phyloP scores from a whole-genome alignment of 2,329 filamentous ascomycete species.

The Gyromitra esculenta region DNA sequence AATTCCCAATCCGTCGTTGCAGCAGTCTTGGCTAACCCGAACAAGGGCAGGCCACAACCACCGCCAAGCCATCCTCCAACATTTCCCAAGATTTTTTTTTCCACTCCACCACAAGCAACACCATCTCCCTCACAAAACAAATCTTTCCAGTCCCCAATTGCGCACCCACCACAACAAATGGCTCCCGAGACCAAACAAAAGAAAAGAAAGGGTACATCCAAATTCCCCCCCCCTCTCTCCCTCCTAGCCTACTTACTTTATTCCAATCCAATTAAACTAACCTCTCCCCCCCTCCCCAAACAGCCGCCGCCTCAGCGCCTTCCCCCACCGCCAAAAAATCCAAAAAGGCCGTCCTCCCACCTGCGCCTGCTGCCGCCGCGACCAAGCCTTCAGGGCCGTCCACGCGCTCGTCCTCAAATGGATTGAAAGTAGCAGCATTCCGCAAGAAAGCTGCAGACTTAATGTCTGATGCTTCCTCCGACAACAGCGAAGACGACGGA shows the following conservation, averaged over 20 bases:
- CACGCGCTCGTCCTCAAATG: constrained; percentile 8
- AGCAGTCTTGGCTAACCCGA: background rate
- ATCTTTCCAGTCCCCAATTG: constrained; percentile 4
- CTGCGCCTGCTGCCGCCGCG: background rate
- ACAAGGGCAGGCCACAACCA: background rate
- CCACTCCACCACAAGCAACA: background rate
- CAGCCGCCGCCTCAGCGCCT: constrained; percentile 59
- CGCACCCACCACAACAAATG: constrained; percentile 34
- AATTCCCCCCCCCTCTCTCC: background rate
- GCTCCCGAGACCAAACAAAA: constrained; percentile 46
- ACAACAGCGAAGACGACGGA: constrained; percentile 48
- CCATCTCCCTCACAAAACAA: background rate
- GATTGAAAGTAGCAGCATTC: background rate
- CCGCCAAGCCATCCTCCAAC: constrained; percentile 30
- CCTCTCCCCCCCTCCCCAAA: background rate
- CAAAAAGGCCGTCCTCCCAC: constrained; percentile 55
- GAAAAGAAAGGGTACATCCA: constrained; percentile 47
- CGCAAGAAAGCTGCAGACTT: constrained; percentile 55
- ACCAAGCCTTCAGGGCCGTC: constrained; percentile 3
- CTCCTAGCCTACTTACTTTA: background rate
- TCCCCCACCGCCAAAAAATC: constrained; percentile 59
- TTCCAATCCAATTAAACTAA: constrained; percentile 6
- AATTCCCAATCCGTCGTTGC: background rate
- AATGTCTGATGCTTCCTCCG: constrained; percentile 49
- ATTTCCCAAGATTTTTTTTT: constrained; percentile 43